Conservation (phyloP, 352 stramenopile genomes). For the Pythium brassicae region DNA sequence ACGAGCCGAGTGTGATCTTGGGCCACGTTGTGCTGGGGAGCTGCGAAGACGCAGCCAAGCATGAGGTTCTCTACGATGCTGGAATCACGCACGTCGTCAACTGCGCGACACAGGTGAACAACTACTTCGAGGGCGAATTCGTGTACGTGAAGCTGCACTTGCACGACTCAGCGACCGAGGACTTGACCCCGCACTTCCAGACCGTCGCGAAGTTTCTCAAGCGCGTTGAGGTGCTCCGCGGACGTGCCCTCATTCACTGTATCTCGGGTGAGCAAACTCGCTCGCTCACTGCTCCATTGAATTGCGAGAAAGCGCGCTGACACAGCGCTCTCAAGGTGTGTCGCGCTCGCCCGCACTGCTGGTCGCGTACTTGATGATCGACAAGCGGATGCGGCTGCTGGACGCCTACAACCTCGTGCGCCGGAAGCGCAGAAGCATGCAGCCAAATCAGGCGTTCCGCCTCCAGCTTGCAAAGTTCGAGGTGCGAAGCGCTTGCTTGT, state of each 20-base stretch:
- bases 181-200: conserved; percentile 52
- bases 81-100: conserved; percentile 69
- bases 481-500: conserved; percentile 11
- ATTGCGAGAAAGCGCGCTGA: not conserved
- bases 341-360: conserved; percentile 54
- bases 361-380: conserved; percentile 65
- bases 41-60: conserved; percentile 34
- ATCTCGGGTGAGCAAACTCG: conserved; percentile 23
- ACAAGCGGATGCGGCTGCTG: conserved; percentile 54
- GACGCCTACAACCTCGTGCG: conserved; percentile 57
- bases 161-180: conserved; percentile 43
- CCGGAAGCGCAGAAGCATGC: conserved; percentile 34
- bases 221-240: conserved; percentile 37
- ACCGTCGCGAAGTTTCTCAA: conserved; percentile 49
- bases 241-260: conserved; percentile 55
- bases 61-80: conserved; percentile 28
- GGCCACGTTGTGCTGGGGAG: conserved; percentile 48
- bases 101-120: conserved; percentile 38
- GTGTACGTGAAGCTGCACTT: conserved; percentile 59
- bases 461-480: conserved; percentile 69
- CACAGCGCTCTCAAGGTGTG: conserved; percentile 19
- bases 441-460: conserved; percentile 59
- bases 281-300: not conserved
- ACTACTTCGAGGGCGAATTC: conserved; percentile 65
- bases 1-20: conserved; percentile 30